Base-by-base conservation (phyloP, 1,284 basidiomycete species). In the Takashimella tepidaria region DNA sequence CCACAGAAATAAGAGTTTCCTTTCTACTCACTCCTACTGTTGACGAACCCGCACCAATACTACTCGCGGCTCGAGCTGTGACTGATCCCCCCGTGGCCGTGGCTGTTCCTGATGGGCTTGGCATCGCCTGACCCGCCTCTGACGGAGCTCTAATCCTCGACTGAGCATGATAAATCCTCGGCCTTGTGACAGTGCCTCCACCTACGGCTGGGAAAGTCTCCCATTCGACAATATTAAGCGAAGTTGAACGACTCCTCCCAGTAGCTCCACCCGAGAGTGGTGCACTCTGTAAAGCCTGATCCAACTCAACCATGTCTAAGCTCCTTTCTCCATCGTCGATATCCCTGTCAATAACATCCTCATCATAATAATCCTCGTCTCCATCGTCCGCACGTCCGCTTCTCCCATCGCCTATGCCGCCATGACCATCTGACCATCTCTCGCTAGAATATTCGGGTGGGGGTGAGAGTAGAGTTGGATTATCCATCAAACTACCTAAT, bases 131-230 rank as follows among this genome's bases (percentile, higher is more conserved):
- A n/a, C 56, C 73, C 1, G 65, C 61, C 49, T 77, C 77, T 1
- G 74, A 68, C 3, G 80, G 79, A 2, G 78, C 69, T 40, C 79
- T 68, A 58, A 86, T 83, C 62, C 81, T 79, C 5, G 84, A 84
- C 60, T 88, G 86, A 0, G 84, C 83, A 66, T 89, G 87, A 57
- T 82, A 83, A 21, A 89, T 79, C 3, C 88, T 76, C 0, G 88
- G 88, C 21, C 87, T 80, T 2, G 85, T 85, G 55, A 89, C 80
- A 0, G 81, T 82, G 1, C 87, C 87, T 23, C 87, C 87, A 26
- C 88, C 87, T 10, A 89, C 84, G 12, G 88, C 87, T 1, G 87
- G 85, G 55, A 87, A 83, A 0, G 84, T 66, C 52, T 75, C 72
- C 69, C 70, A 75, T 45, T 72, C 63, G 11, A 67, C 59, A 37